phyloP scores from a whole-genome alignment of 495 filamentous ascomycete species.

The Lophium mytilinum region DNA sequence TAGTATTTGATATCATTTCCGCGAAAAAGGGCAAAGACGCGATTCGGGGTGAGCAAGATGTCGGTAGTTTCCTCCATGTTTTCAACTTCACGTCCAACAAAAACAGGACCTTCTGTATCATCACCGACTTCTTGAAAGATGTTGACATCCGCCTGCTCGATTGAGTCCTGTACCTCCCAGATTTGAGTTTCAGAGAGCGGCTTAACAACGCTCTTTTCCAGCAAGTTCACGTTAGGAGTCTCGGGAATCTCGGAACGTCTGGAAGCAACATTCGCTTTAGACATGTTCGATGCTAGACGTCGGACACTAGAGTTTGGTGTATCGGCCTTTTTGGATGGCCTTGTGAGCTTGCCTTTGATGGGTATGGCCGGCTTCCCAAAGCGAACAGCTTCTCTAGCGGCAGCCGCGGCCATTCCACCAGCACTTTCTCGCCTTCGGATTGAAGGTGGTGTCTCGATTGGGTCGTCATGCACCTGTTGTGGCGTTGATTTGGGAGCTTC shows the following conservation, averaged over 20 bases:
- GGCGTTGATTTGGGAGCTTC: background rate
- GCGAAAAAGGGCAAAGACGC: slow-evolving; percentile 37
- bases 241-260: background rate
- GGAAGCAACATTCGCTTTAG: background rate
- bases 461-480: background rate
- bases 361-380: background rate
- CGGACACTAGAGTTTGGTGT: background rate
- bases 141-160: background rate
- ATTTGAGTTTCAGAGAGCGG: too few relatives aligned
- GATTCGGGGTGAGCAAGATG: slow-evolving; percentile 15
- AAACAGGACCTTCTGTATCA: too few relatives aligned
- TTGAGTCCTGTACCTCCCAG: background rate
- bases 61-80: background rate
- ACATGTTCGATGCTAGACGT: background rate
- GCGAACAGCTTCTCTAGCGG: slow-evolving; percentile 9
- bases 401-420: slow-evolving; percentile 14
- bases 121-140: background rate
- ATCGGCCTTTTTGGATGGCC: background rate
- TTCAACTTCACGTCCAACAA: too few relatives aligned
- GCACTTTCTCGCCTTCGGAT: slow-evolving; percentile 18
- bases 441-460: slow-evolving; percentile 15
- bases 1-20: slow-evolving; percentile 28
- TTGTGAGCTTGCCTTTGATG: background rate
- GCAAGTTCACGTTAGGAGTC: background rate
- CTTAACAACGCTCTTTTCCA: too few relatives aligned